Evolutionary conservation across 192 early-diverging fungal species (phyloP), one percentile per base, ranked within the genome.

Genomic region (Entomortierella parvispora): DNA sequence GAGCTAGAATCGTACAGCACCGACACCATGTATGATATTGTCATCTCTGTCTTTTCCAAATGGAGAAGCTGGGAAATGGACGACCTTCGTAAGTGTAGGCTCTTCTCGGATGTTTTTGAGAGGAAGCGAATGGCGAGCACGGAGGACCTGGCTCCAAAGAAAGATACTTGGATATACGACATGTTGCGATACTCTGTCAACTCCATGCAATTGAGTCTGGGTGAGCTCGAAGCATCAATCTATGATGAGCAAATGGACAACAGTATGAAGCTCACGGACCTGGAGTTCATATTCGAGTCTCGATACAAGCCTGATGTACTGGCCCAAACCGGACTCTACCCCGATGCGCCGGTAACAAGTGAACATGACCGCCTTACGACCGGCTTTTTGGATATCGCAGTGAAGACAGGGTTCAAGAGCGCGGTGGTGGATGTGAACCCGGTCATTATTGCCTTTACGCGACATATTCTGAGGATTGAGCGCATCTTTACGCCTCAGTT

Each of bases 61-160:
- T 90, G 89, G 89, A 49, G 87, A 32, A 84, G 69, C 64, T 90
- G 91, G 91, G 89, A 93, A 58, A 85, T 90, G 65, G 70, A 76
- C 10, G 75, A 88, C 72, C 52, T 84, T 47, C 64, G 70, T 12
- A 45, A 48, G 0, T 82, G 83, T 42, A 82, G 80, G 15, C 55
- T 90, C 3, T 84, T 89, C 42, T 82, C 79, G 0, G 58, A 85
- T 25, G 68, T 83, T 1, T 87, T 88, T 65, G 64, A 84, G 50
- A 45, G 68, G 52, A 80, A 83, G 46, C 74, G 62, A 25, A 9
- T 49, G 12, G 22, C 32, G 4, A 42, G 69, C 2, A 28, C 55
- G n/a, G 49, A 67, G 7, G 28, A 26, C 2, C 32, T 47, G 25
- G 37, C 70, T 11, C 11, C 12, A 2, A 74, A 72, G 20, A 77